Evolutionary conservation across 352 stramenopile species (phyloP).

Genomic region (Pythium pectinolyticum): DNA sequence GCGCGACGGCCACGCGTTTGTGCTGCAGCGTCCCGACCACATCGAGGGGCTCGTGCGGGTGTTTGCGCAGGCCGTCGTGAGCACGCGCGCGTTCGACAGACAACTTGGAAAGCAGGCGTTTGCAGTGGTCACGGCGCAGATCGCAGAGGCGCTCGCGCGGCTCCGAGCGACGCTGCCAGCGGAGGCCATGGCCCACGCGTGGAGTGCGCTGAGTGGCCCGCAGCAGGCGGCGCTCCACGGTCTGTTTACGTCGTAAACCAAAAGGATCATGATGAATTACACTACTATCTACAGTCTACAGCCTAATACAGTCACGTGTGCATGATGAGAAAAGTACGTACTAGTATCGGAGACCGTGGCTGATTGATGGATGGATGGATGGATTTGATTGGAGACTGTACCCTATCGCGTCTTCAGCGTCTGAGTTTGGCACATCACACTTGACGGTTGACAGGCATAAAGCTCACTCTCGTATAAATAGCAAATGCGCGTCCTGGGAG

Average conservation of each 20-base stretch:
- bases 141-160: slow-evolving; percentile 46
- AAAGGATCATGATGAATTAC: no score
- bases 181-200: slow-evolving; percentile 57
- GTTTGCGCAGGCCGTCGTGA: slow-evolving; percentile 51
- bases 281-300: no score
- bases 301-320: no score
- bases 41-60: slow-evolving; percentile 57
- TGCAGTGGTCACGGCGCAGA: slow-evolving; percentile 35
- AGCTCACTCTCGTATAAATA: no score
- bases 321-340: no score
- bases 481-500: no score
- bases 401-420: no score
- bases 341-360: no score
- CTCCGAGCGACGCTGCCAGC: slow-evolving; percentile 57
- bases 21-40: slow-evolving; percentile 47
- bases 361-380: no score
- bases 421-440: no score
- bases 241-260: slow-evolving; percentile 72
- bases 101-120: slow-evolving; percentile 51
- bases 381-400: no score
- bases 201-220: slow-evolving; percentile 42
- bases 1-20: slow-evolving; percentile 51
- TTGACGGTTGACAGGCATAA: no score
- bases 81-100: slow-evolving; percentile 41
- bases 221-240: slow-evolving; percentile 67